Conservation (phyloP, 768 basidiomycete genomes). For the Mycena sanguinolenta region DNA sequence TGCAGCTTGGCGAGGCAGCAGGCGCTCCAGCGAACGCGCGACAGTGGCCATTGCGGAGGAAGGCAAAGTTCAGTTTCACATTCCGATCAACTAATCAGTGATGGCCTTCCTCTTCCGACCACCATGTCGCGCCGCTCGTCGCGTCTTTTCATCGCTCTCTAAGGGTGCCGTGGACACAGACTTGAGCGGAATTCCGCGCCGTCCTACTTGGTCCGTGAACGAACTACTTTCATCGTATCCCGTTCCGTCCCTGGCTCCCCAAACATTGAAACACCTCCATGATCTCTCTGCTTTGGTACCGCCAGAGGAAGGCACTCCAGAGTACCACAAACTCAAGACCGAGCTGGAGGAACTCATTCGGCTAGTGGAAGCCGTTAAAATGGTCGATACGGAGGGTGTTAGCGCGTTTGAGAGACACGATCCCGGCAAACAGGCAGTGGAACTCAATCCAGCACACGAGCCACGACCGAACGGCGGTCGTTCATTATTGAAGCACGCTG, state of each 20-base stretch:
- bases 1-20: conserved; percentile 65
- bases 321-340: conserved; percentile 63
- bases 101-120: conserved; percentile 34
- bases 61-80: conserved; percentile 12
- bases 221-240: conserved; percentile 84
- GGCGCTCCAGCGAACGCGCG: conserved; percentile 61
- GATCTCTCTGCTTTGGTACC: conserved; percentile 80
- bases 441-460: conserved; percentile 46
- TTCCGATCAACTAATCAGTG: conserved; percentile 35
- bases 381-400: conserved; percentile 62
- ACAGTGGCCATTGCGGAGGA: conserved; percentile 50
- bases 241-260: conserved; percentile 68
- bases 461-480: conserved; percentile 49
- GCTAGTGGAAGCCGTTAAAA: conserved; percentile 85
- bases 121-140: conserved; percentile 40
- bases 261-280: conserved; percentile 75
- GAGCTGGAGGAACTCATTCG: conserved; percentile 81
- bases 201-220: conserved; percentile 86
- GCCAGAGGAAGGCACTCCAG: conserved; percentile 68
- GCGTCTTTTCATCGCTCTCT: conserved; percentile 30
- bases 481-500: conserved; percentile 64
- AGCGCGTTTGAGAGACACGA: conserved; percentile 38
- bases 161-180: conserved; percentile 56
- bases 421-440: conserved; percentile 56
- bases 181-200: conserved; percentile 71